A percentile compares a stretch with the other conserved stretches of the same genome.
phyloP scores from a whole-genome alignment of 2,329 filamentous ascomycete species.

The Exophiala viscosa region DNA sequence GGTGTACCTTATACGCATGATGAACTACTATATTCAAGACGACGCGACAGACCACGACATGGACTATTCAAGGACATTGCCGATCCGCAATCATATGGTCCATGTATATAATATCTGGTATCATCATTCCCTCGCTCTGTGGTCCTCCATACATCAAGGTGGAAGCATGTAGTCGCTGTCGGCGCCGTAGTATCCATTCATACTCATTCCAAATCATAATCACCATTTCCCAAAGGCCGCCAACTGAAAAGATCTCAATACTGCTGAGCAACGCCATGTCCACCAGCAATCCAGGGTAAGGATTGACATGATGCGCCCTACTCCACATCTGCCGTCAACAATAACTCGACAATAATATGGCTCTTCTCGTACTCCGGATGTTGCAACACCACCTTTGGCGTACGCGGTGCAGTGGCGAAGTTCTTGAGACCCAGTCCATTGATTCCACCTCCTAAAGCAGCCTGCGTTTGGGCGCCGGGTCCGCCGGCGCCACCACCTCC shows the following conservation, averaged over 20 bases:
- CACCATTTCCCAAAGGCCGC: too few species aligned
- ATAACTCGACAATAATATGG: constrained; percentile 86
- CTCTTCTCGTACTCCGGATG: constrained; percentile 81
- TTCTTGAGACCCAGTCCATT: constrained; percentile 33
- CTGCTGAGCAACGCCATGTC: neutral
- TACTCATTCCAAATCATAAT: too few species aligned
- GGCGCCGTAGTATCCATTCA: too few species aligned
- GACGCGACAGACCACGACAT: too few species aligned
- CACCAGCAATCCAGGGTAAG: neutral
- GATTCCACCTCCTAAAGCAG: constrained; percentile 35
- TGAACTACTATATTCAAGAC: too few species aligned
- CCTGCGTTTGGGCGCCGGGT: constrained; percentile 31
- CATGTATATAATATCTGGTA: too few species aligned
- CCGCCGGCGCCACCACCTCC: constrained; percentile 64
- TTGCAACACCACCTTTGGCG: constrained; percentile 91
- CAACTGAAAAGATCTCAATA: neutral
- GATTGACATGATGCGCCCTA: neutral
- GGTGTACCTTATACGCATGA: too few species aligned
- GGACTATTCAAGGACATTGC: too few species aligned
- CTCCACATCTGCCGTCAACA: constrained; percentile 72
- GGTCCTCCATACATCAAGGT: neutral
- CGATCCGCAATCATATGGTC: too few species aligned
- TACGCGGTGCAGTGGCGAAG: constrained; percentile 52
- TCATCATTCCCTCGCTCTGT: constrained; percentile 2
- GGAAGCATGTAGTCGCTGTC: too few species aligned